Conservation (phyloP, 2,329 filamentous ascomycete genomes). For the Ophiostoma triangulosporum region DNA sequence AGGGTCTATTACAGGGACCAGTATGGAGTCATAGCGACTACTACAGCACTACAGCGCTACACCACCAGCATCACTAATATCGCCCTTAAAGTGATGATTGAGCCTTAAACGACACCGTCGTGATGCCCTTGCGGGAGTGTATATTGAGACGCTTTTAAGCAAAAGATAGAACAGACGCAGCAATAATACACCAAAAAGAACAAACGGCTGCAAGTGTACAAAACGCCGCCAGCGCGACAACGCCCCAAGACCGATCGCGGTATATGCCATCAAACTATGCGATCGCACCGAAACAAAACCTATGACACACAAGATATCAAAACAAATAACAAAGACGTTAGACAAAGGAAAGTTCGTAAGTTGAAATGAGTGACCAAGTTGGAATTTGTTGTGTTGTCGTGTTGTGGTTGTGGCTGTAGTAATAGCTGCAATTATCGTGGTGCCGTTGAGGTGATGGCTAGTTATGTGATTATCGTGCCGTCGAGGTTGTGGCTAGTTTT, state of each 20-base stretch:
- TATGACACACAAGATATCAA: background rate
- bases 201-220: too few species aligned
- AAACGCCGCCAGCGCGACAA: too few species aligned
- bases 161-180: background rate
- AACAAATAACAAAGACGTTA: background rate
- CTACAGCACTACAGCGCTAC: too few species aligned
- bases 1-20: too few species aligned
- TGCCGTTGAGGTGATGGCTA: background rate
- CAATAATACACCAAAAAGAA: background rate
- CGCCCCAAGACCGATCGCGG: too few species aligned
- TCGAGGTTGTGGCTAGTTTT: too few species aligned
- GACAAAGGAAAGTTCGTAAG: slow-evolving; percentile 2
- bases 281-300: too few species aligned
- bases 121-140: background rate
- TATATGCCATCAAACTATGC: too few species aligned
- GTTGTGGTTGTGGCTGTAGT: background rate
- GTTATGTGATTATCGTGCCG: background rate
- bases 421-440: background rate
- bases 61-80: too few species aligned
- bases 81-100: too few species aligned
- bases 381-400: background rate
- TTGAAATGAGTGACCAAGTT: slow-evolving; percentile 10
- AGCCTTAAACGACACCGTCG: background rate
- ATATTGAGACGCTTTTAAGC: background rate
- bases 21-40: too few species aligned